Conservation (phyloP, 805 yeast species). For the Candida maltosa region DNA sequence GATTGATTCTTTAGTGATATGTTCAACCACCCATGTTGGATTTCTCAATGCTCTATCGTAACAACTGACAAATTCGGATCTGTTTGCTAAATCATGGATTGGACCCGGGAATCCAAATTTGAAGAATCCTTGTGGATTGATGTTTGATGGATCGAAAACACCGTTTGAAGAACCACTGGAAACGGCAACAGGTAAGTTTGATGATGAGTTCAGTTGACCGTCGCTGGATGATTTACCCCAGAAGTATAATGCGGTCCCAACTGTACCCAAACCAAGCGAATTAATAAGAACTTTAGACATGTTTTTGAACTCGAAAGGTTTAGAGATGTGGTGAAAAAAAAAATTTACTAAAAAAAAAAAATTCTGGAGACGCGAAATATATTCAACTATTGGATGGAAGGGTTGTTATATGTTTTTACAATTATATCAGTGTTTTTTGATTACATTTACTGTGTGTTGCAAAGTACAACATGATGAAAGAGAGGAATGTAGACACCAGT, state of each 20-base stretch:
- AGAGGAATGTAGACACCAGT: too few relatives aligned
- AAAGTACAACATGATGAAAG: too few relatives aligned
- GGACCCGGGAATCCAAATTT: conserved; percentile 96
- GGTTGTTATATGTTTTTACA: too few relatives aligned
- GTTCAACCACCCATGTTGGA: conserved; percentile 90
- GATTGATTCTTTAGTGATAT: conserved; percentile 73
- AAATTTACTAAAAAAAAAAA: too few relatives aligned
- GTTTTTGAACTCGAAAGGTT: too few relatives aligned
- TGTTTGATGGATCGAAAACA: conserved; percentile 29
- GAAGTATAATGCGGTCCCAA: conserved; percentile 38
- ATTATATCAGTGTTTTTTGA: too few relatives aligned
- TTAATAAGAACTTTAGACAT: conserved; percentile 14
- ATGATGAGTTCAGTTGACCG: conserved; percentile 10
- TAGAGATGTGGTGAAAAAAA: too few relatives aligned
- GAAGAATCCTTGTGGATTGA: conserved; percentile 79
- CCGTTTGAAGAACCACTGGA: conserved; percentile 5
- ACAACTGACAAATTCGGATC: conserved; percentile 79
- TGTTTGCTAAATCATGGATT: conserved; percentile 71
- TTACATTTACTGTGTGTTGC: too few relatives aligned
- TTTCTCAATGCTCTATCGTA: conserved; percentile 81
- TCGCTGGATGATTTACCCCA: conserved; percentile 30
- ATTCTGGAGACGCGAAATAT: too few relatives aligned
- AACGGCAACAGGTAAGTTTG: conserved; percentile 9
- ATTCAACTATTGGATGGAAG: too few relatives aligned
- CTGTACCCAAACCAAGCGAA: conserved; percentile 33